Evolutionary conservation across 2,329 filamentous ascomycete species (phyloP).

Genomic region (Pseudocercospora crystallina): DNA sequence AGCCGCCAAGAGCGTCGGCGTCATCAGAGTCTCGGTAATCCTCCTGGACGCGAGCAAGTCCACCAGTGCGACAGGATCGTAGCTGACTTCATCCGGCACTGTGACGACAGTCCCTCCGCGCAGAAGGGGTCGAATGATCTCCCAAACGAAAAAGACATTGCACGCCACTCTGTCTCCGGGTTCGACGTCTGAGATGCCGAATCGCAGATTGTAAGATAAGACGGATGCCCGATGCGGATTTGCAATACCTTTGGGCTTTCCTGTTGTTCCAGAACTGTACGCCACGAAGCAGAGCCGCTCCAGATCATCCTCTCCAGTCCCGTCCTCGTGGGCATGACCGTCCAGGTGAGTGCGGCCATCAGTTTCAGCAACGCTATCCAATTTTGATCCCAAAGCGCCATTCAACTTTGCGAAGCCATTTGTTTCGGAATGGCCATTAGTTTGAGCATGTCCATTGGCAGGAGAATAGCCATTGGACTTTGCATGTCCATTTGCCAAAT

Average conservation of each 20-base stretch:
- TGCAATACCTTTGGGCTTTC: slow-evolving; percentile 77
- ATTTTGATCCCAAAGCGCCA: too few species aligned
- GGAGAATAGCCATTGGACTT: slow-evolving; percentile 34
- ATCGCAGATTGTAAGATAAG: slow-evolving; percentile 71
- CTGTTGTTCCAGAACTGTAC: slow-evolving; percentile 76
- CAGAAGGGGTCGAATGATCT: slow-evolving; percentile 73
- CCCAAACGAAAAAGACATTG: slow-evolving; percentile 87
- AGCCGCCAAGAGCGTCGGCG: slow-evolving; percentile 73
- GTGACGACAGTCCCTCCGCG: slow-evolving; percentile 74
- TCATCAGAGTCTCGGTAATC: slow-evolving; percentile 81
- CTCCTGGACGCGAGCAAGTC: slow-evolving; percentile 64
- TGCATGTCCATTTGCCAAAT: slow-evolving; percentile 35
- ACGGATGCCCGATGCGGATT: slow-evolving; percentile 70
- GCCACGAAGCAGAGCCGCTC: slow-evolving; percentile 77
- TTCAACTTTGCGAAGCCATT: background rate
- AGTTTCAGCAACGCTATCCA: too few species aligned
- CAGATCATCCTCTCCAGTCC: slow-evolving; percentile 64
- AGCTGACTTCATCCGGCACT: slow-evolving; percentile 73
- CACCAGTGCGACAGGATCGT: slow-evolving; percentile 72
- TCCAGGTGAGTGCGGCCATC: too few species aligned
- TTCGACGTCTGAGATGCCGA: slow-evolving; percentile 65
- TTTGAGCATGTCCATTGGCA: slow-evolving; percentile 15
- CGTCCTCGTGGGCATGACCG: background rate
- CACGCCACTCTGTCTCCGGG: slow-evolving; percentile 79
- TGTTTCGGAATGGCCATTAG: slow-evolving; percentile 32